phyloP scores from a whole-genome alignment of 2,329 filamentous ascomycete genomes.

The Kalmusia sp. region DNA sequence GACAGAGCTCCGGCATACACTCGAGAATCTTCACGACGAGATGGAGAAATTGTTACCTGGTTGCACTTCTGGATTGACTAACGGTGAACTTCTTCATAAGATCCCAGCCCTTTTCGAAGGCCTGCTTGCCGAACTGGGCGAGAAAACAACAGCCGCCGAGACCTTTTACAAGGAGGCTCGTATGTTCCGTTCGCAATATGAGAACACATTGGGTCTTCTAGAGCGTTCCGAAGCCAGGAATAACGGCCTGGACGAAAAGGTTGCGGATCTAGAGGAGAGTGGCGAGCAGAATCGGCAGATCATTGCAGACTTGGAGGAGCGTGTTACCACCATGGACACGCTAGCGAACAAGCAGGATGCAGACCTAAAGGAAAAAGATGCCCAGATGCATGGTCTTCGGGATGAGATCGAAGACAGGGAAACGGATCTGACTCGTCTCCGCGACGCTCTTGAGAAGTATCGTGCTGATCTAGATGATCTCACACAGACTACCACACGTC shows the following conservation, averaged over 20 bases:
- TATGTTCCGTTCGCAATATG: constrained; percentile 45
- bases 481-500: constrained; percentile 44
- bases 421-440: constrained; percentile 45
- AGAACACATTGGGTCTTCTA: constrained; percentile 36
- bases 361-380: constrained; percentile 38
- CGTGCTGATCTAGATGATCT: constrained; percentile 47
- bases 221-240: constrained; percentile 43
- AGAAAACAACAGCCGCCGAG: constrained; percentile 36
- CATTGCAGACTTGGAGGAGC: constrained; percentile 48
- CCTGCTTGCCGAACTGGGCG: constrained; percentile 41
- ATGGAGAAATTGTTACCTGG: constrained; percentile 51
- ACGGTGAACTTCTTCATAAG: constrained; percentile 49
- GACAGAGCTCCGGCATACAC: constrained; percentile 50
- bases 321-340: constrained; percentile 29
- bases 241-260: constrained; percentile 45
- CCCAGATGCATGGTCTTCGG: constrained; percentile 34
- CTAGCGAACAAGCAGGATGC: constrained; percentile 43
- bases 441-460: constrained; percentile 48
- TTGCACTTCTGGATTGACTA: constrained; percentile 45
- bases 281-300: constrained; percentile 47
- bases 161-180: constrained; percentile 45
- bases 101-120: constrained; percentile 46
- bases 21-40: constrained; percentile 48
- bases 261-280: constrained; percentile 44
- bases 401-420: constrained; percentile 43